Conservation (phyloP, 2,329 filamentous ascomycete species). For the Bipolaris gigantea region DNA sequence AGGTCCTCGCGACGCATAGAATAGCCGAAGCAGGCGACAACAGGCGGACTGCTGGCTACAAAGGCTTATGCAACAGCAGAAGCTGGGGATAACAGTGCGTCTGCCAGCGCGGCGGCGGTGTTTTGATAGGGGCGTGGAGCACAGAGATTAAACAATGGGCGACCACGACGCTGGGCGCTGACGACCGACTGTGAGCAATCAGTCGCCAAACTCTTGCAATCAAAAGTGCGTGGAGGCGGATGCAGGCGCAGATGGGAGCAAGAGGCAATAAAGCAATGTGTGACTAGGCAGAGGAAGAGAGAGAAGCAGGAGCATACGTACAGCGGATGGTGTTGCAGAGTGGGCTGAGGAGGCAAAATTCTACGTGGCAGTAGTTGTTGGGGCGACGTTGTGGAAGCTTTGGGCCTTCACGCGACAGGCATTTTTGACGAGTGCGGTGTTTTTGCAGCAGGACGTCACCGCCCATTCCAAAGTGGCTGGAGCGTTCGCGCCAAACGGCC, state of each 20-base stretch:
- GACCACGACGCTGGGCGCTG: constrained; percentile 14
- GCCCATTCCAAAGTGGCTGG: constrained; percentile 16
- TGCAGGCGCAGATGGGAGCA: background rate
- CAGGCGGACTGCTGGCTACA: constrained; percentile 40
- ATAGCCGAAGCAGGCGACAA: constrained; percentile 30
- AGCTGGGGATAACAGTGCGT: constrained; percentile 16
- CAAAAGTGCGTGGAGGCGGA: background rate
- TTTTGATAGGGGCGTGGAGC: constrained; percentile 10
- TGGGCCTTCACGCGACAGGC: constrained; percentile 19
- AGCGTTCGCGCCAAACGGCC: constrained; percentile 7
- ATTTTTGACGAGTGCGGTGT: constrained; percentile 25
- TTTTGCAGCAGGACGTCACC: constrained; percentile 22
- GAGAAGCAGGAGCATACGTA: constrained; percentile 4
- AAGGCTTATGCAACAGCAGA: constrained; percentile 41
- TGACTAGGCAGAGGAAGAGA: background rate
- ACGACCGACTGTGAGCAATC: constrained; percentile 1
- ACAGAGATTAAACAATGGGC: constrained; percentile 21
- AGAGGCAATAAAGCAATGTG: background rate
- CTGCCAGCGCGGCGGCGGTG: constrained; percentile 41
- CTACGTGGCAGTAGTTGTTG: background rate
- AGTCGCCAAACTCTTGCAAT: constrained; percentile 2
- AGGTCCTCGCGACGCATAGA: constrained; percentile 92
- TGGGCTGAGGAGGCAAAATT: background rate
- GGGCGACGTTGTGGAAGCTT: constrained; percentile 12
- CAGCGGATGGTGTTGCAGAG: constrained; percentile 2